Conservation (phyloP, 1,284 basidiomycete species). For the Ganoderma sp. region DNA sequence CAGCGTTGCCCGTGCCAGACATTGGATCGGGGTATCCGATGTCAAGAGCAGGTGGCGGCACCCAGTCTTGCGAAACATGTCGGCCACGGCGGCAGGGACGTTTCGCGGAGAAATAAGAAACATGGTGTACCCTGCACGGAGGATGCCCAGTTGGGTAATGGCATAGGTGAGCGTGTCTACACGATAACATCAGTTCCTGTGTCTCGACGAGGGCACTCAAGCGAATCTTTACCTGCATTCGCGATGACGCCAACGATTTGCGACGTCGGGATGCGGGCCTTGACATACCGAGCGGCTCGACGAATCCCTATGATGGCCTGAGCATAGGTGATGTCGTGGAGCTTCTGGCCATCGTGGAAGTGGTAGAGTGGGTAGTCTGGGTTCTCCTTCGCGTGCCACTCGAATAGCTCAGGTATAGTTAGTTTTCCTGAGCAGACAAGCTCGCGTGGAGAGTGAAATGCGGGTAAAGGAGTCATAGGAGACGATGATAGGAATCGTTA, state of each 20-base stretch:
- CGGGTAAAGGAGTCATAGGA: background rate
- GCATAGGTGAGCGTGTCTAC: constrained; percentile 43
- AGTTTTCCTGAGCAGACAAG: constrained; percentile 28
- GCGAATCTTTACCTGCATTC: constrained; percentile 22
- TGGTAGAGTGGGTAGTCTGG: constrained; percentile 43
- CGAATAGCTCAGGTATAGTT: constrained; percentile 44
- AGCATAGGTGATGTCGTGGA: constrained; percentile 21
- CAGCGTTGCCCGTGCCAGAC: constrained; percentile 4
- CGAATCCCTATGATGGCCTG: constrained; percentile 19
- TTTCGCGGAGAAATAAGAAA: constrained; percentile 35
- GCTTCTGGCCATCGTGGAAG: constrained; percentile 29
- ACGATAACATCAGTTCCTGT: background rate
- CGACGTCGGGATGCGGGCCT: constrained; percentile 15
- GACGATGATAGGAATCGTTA: background rate
- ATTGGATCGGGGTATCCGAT: constrained; percentile 20
- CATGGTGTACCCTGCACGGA: constrained; percentile 40
- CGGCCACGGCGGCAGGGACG: constrained; percentile 29
- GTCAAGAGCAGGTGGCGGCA: constrained; percentile 18
- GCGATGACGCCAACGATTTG: constrained; percentile 28
- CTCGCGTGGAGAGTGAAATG: constrained; percentile 17
- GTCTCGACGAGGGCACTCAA: background rate
- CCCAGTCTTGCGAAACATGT: constrained; percentile 29
- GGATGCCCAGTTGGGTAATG: constrained; percentile 37
- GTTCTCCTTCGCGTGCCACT: constrained; percentile 43
- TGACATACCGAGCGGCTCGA: constrained; percentile 25